Evolutionary conservation across 768 basidiomycete genomes (phyloP), one percentile per base, ranked within the genome.

Genomic region (Pulveroboletus sp.): DNA sequence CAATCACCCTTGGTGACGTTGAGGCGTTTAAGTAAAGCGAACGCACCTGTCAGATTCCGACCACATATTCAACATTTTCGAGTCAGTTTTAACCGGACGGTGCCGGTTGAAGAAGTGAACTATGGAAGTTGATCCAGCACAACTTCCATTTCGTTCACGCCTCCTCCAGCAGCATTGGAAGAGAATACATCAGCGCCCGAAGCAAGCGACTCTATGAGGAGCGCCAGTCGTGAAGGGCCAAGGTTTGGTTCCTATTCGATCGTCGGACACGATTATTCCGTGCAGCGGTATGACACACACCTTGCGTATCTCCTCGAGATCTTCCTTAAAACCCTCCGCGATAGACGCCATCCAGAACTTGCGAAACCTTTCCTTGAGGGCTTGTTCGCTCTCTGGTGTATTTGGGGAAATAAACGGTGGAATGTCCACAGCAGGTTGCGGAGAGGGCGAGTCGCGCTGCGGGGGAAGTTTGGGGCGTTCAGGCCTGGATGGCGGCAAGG

Each of bases 271-370:
- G 8, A 29, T 45, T 23, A 43, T 33, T 25, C 37, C 40, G 4
- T 16, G 20, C 16, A 17, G n/a, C 4, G 1, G 16, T 25, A 3
- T 11, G 5, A 3, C 13, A 50, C 76, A 33, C 44, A 87, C 90
- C 76, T 90, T 88, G 27, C 85, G 81, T 58, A 93, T 84, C 58
- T 83, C 77, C 58, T 90, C 88, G n/a, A 93, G 72, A 64, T 93
- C 91, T 39, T 87, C 84, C 53, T 79, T 80, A 68, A 93, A 94
- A 11, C 81, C 89, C 62, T 91, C 87, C 2, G 83, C 87, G 7
- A 92, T 77, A 1, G 85, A 81, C 3, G 80, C 70, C 89, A 93
- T 90, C 90, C 90, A 93, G 60, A 93, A 92, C 64, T 84, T 84
- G 47, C 84, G 72, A 64, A 93, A 93, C 37, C 74, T 79, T 29